Percentiles rank a stretch among this genome's conserved stretches.
Conservation (phyloP, 495 filamentous ascomycete genomes). For the Schizothecium vesticola region DNA sequence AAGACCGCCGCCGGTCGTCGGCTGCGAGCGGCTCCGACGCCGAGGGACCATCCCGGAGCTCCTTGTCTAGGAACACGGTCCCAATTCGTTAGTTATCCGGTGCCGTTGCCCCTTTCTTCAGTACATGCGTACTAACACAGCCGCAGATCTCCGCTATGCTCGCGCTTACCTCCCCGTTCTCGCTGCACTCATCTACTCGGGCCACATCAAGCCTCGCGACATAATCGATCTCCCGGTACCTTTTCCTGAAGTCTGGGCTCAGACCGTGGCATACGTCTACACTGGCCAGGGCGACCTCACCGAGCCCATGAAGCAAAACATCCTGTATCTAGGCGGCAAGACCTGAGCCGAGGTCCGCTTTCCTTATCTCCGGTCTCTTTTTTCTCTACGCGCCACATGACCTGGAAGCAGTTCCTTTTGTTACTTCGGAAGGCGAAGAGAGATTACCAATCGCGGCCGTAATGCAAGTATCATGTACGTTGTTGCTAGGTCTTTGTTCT, state of each 20-base stretch:
- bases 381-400: slow-evolving; percentile 12
- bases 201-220: slow-evolving; percentile 45
- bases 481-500: background rate
- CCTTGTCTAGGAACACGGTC: slow-evolving; percentile 27
- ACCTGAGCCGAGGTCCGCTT: slow-evolving; percentile 20
- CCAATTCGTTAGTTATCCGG: slow-evolving; percentile 44
- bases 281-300: slow-evolving; percentile 45
- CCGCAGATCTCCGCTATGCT: slow-evolving; percentile 46
- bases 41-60: slow-evolving; percentile 11
- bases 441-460: slow-evolving; percentile 1
- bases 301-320: slow-evolving; percentile 43
- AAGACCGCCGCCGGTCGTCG: slow-evolving; percentile 10
- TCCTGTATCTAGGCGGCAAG: slow-evolving; percentile 48
- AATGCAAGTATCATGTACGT: background rate
- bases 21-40: background rate
- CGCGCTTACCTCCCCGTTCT: slow-evolving; percentile 46
- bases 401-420: background rate
- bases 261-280: slow-evolving; percentile 48
- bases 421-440: background rate
- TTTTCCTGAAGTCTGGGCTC: slow-evolving; percentile 47
- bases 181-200: slow-evolving; percentile 46
- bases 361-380: background rate
- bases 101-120: background rate
- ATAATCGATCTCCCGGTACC: slow-evolving; percentile 52
- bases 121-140: background rate